Base-by-base conservation (phyloP, 805 yeast species). In the Candida multigemmis region DNA sequence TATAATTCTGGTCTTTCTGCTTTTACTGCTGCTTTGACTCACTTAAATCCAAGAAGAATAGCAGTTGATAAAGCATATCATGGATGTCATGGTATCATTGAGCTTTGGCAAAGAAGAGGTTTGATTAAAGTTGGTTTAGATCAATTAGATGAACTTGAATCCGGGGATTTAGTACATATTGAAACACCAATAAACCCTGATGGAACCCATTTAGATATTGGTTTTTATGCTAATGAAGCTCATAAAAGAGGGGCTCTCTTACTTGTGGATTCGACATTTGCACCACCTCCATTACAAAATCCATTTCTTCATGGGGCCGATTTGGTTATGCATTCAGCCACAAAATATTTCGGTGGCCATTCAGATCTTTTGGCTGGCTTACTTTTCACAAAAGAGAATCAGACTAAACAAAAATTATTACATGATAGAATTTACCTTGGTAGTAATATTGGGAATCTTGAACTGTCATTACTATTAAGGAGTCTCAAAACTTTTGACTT, bases 291-390 rank as follows among this genome's bases (percentile, higher is more conserved):
- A 11, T 55, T 86, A 31, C 80, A 74, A 41, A 71, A 84, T 34
- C 89, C 94, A 4, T 84, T 85, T 55, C 65, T 65, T 21, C 78
- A 71, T 42, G 95, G 89, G 25, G 95, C 80, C 16, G 96, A 89
- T 50, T 56, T 85, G 38, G 75, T 89, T n/a, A 60, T 89, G 71
- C 96, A 87, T 51, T 84, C 96, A 1, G 95, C 86, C 1, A 87
- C 96, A 1, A 87, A 87, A 49, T 89, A 79, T 55, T 79, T 85
- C 44, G 96, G 94, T 21, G 96, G 97, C n/a, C 96, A 87, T 53
- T 82, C 94, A 5, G 96, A 87, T 50, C 57, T 86, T 22, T 60
- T 87, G 26, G 86, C 94, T 4, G 96, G 97, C 18, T 61, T 79
- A 8, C 53, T 86, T 12, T 73, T 77, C 12, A 75, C 81, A n/a